phyloP scores from a whole-genome alignment of 73 alveolate species.

The Paraurostyla sp. region DNA sequence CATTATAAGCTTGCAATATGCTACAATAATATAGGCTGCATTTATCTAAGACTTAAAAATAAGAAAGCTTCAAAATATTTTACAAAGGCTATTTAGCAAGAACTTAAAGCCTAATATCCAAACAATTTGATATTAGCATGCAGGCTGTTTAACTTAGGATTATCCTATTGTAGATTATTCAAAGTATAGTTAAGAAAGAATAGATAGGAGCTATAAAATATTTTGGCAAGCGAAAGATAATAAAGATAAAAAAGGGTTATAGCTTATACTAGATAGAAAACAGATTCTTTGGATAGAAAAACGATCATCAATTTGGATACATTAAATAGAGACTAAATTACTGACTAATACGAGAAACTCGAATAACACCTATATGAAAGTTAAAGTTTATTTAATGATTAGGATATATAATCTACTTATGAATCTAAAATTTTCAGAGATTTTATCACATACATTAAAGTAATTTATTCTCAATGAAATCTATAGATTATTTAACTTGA shows the following conservation, averaged over 20 bases:
- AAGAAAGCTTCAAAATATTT: background rate
- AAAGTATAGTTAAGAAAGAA: background rate
- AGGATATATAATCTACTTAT: background rate
- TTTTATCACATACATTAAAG: background rate
- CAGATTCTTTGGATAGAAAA: too few relatives aligned
- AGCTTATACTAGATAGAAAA: too few relatives aligned
- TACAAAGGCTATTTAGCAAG: background rate
- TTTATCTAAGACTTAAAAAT: background rate
- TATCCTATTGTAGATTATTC: background rate
- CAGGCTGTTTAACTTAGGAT: background rate
- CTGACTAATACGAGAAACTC: background rate
- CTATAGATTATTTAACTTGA: background rate
- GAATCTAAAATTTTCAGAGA: background rate
- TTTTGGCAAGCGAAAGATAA: too few relatives aligned
- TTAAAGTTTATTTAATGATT: background rate
- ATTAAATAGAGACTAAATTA: background rate
- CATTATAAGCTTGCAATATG: background rate
- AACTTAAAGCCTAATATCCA: background rate
- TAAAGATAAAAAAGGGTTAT: too few relatives aligned
- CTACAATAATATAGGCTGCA: constrained; percentile 31
- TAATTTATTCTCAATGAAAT: background rate
- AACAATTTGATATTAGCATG: background rate
- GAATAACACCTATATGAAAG: background rate
- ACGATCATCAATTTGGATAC: too few relatives aligned
- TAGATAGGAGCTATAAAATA: too few relatives aligned